These are phyloP conservation scores for Leccinum aurantiacum DNA, from an alignment of 768 basidiomycete species.

Conservation along the genomic window DNA sequence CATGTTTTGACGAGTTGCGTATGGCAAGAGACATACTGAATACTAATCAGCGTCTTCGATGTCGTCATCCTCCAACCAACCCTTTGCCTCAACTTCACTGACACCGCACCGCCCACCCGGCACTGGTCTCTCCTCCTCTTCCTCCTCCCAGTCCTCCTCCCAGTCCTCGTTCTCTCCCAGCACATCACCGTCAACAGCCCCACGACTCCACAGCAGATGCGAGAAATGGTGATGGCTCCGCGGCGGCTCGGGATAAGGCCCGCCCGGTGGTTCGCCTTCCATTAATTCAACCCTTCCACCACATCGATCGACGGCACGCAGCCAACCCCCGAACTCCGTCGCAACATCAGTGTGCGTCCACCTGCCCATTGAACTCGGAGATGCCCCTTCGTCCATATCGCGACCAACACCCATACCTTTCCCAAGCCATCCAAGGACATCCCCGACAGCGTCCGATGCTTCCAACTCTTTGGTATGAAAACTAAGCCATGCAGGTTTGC, in stretches of 20 bases:
- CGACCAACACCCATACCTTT: conserved; percentile 23
- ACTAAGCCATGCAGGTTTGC: conserved; percentile 87
- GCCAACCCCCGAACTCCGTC: conserved; percentile 57
- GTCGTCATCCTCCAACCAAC: conserved; percentile 60
- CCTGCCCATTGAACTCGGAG: conserved; percentile 30
- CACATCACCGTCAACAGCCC: conserved; percentile 20
- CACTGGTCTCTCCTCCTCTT: conserved; percentile 30
- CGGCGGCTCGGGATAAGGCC: conserved; percentile 11
- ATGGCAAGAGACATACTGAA: conserved; percentile 5
- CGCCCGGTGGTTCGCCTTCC: neutral
- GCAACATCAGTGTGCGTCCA: conserved; percentile 56
- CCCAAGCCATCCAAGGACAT: conserved; percentile 57
- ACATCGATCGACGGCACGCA: conserved; percentile 47
- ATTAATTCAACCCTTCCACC: neutral
- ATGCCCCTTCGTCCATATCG: conserved; percentile 4
- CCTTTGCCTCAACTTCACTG: conserved; percentile 32
- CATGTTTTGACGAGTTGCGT: neutral
- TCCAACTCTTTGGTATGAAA: conserved; percentile 53
- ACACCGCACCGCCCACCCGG: conserved; percentile 23
- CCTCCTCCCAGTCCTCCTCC: too few relatives aligned
- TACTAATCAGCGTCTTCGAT: conserved; percentile 46
- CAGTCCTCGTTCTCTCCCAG: conserved; percentile 33
- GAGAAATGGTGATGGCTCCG: conserved; percentile 53
- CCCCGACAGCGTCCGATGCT: conserved; percentile 58
- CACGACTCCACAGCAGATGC: conserved; percentile 44